Base-by-base conservation (phyloP, 345 rosid genomes). In the Heritiera fomes region DNA sequence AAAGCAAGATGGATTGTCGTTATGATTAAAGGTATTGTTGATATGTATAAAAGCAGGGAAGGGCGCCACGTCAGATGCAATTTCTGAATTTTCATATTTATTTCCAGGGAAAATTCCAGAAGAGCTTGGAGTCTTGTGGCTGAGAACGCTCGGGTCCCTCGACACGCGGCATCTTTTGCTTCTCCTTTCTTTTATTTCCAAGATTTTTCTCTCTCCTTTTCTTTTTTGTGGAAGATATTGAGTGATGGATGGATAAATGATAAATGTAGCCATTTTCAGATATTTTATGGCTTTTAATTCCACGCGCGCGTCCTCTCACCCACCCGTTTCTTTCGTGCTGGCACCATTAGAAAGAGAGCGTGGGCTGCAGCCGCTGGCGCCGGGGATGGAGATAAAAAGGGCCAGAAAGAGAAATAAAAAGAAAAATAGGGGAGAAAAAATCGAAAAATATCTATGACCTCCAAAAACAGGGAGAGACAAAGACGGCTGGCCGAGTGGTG, bases 101-200 rank as follows among this genome's bases (percentile, higher is more conserved):
- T 80, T 76, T 79, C 41, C 43, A 76, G 46, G 80, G 88, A 88
- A 83, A 82, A 81, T 78, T 87, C 92, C 82, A 69, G 47, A 40
- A 40, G 13, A 11, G 20, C 69, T 58, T 60, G 77, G 73, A 60
- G 81, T 83, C 87, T 83, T 82, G 92, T 88, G 94, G 94, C 90
- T 84, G 81, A 82, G 86, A 88, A 81, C 41, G 73, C 53, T 60
- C 70, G 78, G 49, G 74, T 9, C 47, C 67, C 20, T 5, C 1
- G 78, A 80, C 89, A 83, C 83, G 89, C 82, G 89, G 83, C 82
- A 65, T 4, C 15, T 75, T 40, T 23, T 40, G 20, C 78, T 76
- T 74, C 17, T 30, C 5, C 59, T 13, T 45, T 41, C 7, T 18
- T 64, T n/a, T 59, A 0, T 62, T 76, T 63, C 71, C 10, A 34